Conservation (phyloP, 1,284 basidiomycete genomes). For the Hemileia vastatrix region DNA sequence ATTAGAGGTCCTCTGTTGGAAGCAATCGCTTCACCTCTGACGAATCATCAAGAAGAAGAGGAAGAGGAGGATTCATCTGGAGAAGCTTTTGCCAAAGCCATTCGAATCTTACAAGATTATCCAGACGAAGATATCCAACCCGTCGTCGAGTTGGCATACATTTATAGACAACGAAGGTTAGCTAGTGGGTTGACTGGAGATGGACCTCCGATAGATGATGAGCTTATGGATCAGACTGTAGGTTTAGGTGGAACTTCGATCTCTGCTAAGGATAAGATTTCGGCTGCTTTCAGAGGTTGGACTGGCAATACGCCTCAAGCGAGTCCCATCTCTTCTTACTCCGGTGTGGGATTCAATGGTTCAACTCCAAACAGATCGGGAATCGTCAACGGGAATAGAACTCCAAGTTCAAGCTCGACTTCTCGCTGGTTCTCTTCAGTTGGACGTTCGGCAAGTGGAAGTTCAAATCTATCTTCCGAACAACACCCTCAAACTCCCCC, state of each 20-base stretch:
- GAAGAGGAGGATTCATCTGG: constrained; percentile 1
- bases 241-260: background rate
- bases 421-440: background rate
- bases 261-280: background rate
- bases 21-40: background rate
- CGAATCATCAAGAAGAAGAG: background rate
- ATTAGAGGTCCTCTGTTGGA: constrained; percentile 22
- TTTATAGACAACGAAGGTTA: constrained; percentile 32
- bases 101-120: constrained; percentile 35
- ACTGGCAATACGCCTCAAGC: background rate
- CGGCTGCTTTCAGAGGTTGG: constrained; percentile 26
- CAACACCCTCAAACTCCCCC: background rate
- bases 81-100: constrained; percentile 32
- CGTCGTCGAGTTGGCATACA: constrained; percentile 32
- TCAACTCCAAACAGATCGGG: background rate
- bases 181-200: constrained; percentile 36
- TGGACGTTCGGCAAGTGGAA: background rate
- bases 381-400: background rate
- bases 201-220: constrained; percentile 28
- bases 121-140: constrained; percentile 35
- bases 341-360: background rate
- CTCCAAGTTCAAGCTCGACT: background rate
- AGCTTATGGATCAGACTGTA: background rate
- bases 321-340: background rate
- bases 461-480: background rate